phyloP scores from a whole-genome alignment of 1,284 basidiomycete genomes.

The Puccinia polysora region DNA sequence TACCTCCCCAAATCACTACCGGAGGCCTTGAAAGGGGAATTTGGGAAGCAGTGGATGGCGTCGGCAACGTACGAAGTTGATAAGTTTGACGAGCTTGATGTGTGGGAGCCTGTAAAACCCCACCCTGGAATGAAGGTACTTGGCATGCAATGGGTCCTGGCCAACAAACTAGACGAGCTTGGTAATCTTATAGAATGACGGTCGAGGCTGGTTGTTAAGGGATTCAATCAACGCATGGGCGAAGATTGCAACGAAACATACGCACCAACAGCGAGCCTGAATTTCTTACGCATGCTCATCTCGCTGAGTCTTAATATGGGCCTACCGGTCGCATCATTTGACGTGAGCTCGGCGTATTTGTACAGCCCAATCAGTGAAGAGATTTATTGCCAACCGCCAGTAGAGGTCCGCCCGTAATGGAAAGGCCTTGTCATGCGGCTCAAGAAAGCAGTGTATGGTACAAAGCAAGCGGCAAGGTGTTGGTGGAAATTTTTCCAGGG shows the following conservation, averaged over 20 bases:
- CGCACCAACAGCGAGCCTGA: slow-evolving; percentile 33
- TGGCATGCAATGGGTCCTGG: too few species aligned
- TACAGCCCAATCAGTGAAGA: background rate
- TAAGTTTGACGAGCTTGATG: too few species aligned
- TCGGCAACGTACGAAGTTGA: too few species aligned
- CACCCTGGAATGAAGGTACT: too few species aligned
- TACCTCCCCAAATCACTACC: too few species aligned
- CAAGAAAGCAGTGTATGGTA: slow-evolving; percentile 7
- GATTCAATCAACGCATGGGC: slow-evolving; percentile 40
- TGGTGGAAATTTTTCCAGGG: background rate
- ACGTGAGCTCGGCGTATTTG: slow-evolving; percentile 1
- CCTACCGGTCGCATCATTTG: background rate
- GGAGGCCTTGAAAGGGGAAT: too few species aligned
- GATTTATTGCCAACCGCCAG: background rate
- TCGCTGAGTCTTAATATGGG: slow-evolving; percentile 12
- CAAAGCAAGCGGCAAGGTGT: slow-evolving; percentile 3
- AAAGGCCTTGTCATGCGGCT: background rate
- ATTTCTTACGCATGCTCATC: slow-evolving; percentile 28
- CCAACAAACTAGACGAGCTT: too few species aligned
- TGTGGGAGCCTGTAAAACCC: too few species aligned
- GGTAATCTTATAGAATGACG: slow-evolving; percentile 17
- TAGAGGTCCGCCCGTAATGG: background rate
- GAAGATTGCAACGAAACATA: slow-evolving; percentile 43
- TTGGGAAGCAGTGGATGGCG: too few species aligned
- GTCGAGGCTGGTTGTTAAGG: slow-evolving; percentile 44